Evolutionary conservation across 2,329 filamentous ascomycete species (phyloP), one percentile per base, ranked within the genome.

Genomic region (Penicillium verrucosum): DNA sequence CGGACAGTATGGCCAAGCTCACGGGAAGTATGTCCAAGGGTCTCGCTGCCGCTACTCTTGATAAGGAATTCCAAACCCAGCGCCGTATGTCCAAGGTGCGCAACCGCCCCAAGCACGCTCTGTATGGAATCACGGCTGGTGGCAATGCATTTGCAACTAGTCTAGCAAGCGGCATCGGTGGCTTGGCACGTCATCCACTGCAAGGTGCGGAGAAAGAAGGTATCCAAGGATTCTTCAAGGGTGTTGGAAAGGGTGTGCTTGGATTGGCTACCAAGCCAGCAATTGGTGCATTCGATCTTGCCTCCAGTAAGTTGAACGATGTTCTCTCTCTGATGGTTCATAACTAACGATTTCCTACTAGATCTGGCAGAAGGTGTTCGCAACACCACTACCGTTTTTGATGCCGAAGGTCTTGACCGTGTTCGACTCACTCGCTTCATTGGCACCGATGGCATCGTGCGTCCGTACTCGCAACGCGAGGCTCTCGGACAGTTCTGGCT

Each of bases 321-420:
- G 27, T 21, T 23, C n/a, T 29, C 16, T 37, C 12, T n/a, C 2
- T 34, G 10, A 1, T 21, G 21, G 21, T 25, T 18, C 23, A 32
- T 29, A 8, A 37, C 9, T 38, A 27, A 40, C 29, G 27, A 38
- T 18, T 50, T 46, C 23, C 25, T 36, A 34, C 7, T 56, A 78
- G 77, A 97, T 72, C 89, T 99, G 65, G 93, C 92, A 27, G 94
- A 99, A 77, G 94, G 94, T 51, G 96, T 99, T 54, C 92, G 94
- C 69, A 99, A 99, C 77, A 99, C 94, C 0, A 99, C 95, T 1
- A 99, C 94, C 0, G 94, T 99, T 21, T 99, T 99, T 73, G 94
- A 99, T 69, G 89, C 90, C 27, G 89, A 93, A 58, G 94, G 95
- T 51, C 86, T 99, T 7, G 95, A 99, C 67, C 91, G 94, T 47